These are phyloP conservation scores for Herpetospermum pedunculosum DNA, from an alignment of 306 rosid species.

Conservation along the genomic window DNA sequence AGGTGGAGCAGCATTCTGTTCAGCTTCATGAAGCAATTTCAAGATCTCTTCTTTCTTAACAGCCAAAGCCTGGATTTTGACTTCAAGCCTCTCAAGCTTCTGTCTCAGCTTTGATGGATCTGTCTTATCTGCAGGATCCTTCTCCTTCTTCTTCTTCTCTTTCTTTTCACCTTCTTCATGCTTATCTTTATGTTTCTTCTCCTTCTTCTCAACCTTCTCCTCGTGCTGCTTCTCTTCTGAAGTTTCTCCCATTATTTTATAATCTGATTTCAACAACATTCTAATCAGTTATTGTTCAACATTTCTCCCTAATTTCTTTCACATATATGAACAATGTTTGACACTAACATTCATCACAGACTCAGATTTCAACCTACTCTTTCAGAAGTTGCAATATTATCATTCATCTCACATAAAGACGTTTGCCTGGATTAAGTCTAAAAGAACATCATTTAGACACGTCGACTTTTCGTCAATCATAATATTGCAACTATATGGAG, in stretches of 20 bases:
- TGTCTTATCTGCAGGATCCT: constrained; percentile 44
- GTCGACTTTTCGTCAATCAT: too few species aligned
- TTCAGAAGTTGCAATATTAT: too few species aligned
- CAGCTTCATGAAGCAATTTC: constrained; percentile 32
- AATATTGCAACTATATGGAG: too few species aligned
- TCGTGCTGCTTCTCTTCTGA: constrained; percentile 6
- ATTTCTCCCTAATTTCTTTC: too few species aligned
- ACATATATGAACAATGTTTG: too few species aligned
- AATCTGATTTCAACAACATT: background rate
- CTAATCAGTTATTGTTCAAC: background rate
- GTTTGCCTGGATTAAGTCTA: too few species aligned
- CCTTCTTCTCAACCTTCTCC: background rate
- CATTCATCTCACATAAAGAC: too few species aligned
- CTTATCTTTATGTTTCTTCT: constrained; percentile 6
- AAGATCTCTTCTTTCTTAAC: constrained; percentile 40
- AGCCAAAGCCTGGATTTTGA: constrained; percentile 33
- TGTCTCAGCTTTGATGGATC: constrained; percentile 38
- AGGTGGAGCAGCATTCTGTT: constrained; percentile 9
- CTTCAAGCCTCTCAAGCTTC: constrained; percentile 46
- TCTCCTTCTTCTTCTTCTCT: constrained; percentile 24
- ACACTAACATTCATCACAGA: too few species aligned
- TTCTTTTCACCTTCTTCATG: constrained; percentile 1
- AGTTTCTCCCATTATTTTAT: background rate
- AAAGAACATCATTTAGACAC: too few species aligned
- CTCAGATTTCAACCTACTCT: too few species aligned